phyloP scores from a whole-genome alignment of 2,329 filamentous ascomycete species.

The Aspergillus fructus region DNA sequence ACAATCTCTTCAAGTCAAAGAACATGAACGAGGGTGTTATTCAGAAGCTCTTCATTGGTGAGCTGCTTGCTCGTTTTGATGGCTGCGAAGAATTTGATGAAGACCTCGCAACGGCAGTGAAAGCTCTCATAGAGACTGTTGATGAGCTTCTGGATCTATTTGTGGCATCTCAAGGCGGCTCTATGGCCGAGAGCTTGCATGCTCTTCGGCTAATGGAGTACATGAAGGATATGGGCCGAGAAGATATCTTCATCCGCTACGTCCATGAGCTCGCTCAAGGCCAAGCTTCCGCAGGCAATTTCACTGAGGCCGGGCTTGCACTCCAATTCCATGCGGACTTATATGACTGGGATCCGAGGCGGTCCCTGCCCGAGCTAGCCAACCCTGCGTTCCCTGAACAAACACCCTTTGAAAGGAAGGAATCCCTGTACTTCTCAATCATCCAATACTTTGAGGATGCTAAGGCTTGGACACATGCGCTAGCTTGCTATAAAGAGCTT shows the following conservation, averaged over 20 bases:
- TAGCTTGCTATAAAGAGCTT: conserved; percentile 86
- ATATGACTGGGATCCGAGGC: conserved; percentile 83
- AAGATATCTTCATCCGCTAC: conserved; percentile 94
- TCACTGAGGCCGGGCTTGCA: conserved; percentile 84
- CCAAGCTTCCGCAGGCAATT: conserved; percentile 73
- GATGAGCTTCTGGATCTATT: conserved; percentile 90
- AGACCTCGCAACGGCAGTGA: conserved; percentile 71
- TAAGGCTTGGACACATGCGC: conserved; percentile 86
- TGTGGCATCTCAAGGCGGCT: conserved; percentile 81
- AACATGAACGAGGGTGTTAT: conserved; percentile 82
- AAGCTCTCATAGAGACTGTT: conserved; percentile 76
- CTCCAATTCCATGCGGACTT: conserved; percentile 87
- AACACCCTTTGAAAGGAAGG: conserved; percentile 87
- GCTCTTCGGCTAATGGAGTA: conserved; percentile 93
- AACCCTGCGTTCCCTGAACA: conserved; percentile 82
- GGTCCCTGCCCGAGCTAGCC: conserved; percentile 62
- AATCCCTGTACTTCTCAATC: conserved; percentile 88
- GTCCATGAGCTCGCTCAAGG: conserved; percentile 85
- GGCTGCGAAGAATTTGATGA: conserved; percentile 68
- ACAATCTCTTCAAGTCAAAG: conserved; percentile 85
- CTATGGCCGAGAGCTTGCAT: conserved; percentile 76
- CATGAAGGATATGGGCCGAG: conserved; percentile 91
- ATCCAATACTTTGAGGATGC: conserved; percentile 93
- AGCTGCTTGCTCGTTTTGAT: conserved; percentile 79
- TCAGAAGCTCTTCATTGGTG: conserved; percentile 87